Evolutionary conservation across 225 moss, liverwort and hornwort species (phyloP).

Genomic region (Straminergon stramineum): DNA sequence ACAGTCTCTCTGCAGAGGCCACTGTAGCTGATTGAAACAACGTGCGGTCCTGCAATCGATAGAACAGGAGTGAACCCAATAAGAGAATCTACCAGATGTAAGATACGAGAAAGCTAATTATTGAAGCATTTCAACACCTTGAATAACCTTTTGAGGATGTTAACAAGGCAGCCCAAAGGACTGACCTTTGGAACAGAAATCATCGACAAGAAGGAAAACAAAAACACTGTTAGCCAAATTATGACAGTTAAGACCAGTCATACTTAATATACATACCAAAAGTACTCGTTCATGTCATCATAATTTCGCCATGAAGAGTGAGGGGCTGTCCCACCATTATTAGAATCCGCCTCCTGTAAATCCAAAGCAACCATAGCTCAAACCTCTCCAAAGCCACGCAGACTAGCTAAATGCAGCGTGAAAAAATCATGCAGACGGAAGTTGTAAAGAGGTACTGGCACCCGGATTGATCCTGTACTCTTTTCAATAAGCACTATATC

Average conservation of each 20-base stretch:
- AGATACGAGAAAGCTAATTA: neutral
- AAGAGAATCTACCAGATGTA: neutral
- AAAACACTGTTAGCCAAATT: neutral
- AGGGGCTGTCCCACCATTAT: constrained; percentile 69
- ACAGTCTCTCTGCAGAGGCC: constrained; percentile 30
- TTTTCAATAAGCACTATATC: neutral
- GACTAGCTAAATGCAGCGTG: neutral
- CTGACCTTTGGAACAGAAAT: neutral
- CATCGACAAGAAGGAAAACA: neutral
- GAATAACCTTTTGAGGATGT: neutral
- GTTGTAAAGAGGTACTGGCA: neutral
- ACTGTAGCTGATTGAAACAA: constrained; percentile 48
- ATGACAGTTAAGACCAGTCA: neutral
- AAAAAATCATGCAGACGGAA: constrained; percentile 16
- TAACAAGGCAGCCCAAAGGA: neutral
- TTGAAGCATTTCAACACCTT: neutral
- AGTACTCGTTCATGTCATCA: constrained; percentile 93
- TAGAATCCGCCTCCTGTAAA: constrained; percentile 70
- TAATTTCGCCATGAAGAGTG: constrained; percentile 98
- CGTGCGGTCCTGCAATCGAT: constrained; percentile 34
- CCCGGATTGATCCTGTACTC: neutral
- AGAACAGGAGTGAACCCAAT: neutral
- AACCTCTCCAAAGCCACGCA: neutral
- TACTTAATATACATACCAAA: constrained; percentile 45
- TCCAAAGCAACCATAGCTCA: constrained; percentile 8